Evolutionary conservation across 345 rosid species (phyloP), one percentile per base, ranked within the genome.

Genomic region (Populus deltoides): DNA sequence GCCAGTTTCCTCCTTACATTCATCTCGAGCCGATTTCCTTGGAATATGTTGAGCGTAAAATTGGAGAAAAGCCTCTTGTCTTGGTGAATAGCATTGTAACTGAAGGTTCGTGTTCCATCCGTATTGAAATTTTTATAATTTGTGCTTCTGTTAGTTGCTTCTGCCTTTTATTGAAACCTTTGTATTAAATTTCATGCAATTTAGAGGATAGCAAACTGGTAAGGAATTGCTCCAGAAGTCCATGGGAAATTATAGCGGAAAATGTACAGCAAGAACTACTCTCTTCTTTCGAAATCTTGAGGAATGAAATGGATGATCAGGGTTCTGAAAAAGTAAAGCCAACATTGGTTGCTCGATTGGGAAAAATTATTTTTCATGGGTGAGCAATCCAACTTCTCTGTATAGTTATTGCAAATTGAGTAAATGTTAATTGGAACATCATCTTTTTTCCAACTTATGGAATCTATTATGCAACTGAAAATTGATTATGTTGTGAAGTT

Each of bases 301-400:
- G 77, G 83, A 77, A 75, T 25, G 70, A 75, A 75, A 78, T 70
- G 66, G 79, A 83, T 65, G 11, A 66, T 33, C 62, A 68, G 6
- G 75, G 49, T 55, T 29, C 63, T 59, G 81, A 73, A 36, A 82
- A 29, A 43, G 41, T 80, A 39, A 90, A 86, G 79, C 85, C 87
- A 49, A 70, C 67, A 76, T 53, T 91, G 78, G 87, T 87, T 69
- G 96, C 90, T 74, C 83, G 94, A 79, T 77, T 90, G 82, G 91
- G 97, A 47, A 90, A 84, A 81, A 67, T 81, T 51, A 57, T 80
- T 61, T 92, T 91, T 70, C 75, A 67, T 12, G 72, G 86, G 96
- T 88, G 82, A 78, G 4, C 29, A 41, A 13, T 66, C 45, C 43
- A 18, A 16, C 72, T 18, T 68, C 24, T 9, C 8, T 29, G 2